These are phyloP conservation scores for Erythrophleum fordii DNA, from an alignment of 306 rosid genomes.

Conservation along the genomic window DNA sequence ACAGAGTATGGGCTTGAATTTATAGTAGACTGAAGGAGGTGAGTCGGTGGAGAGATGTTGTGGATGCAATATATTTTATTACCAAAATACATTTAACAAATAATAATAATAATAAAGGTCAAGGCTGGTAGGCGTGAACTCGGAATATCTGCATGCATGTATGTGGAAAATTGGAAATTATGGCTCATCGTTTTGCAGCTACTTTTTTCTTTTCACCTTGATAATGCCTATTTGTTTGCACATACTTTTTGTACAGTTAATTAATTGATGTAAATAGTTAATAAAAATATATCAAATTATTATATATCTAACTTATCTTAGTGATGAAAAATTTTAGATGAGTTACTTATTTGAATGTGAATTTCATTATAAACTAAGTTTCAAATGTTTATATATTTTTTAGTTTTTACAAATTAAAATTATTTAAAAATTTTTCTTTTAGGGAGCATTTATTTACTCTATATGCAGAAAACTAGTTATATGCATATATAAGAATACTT, in stretches of 20 bases:
- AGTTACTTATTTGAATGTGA: neutral
- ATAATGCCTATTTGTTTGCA: too few relatives aligned
- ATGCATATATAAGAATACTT: neutral
- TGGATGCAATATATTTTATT: neutral
- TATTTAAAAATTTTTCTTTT: too few relatives aligned
- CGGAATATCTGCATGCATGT: neutral
- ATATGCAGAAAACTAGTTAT: neutral
- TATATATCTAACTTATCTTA: neutral
- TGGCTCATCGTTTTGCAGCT: neutral
- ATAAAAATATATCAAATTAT: neutral
- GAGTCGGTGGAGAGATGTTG: constrained; percentile 3
- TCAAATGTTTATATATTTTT: too few relatives aligned
- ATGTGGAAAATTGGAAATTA: neutral
- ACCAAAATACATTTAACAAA: neutral
- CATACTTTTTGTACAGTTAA: too few relatives aligned
- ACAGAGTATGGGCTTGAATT: neutral
- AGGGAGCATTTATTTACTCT: too few relatives aligned
- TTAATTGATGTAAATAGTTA: neutral
- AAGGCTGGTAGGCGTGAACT: neutral
- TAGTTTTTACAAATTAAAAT: too few relatives aligned
- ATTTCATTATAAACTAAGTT: neutral
- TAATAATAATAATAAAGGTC: neutral
- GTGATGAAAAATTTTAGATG: neutral
- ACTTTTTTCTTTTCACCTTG: neutral
- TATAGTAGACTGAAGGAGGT: neutral